Conservation (phyloP, 2,329 filamentous ascomycete genomes). For the Emericellopsis atlantica region DNA sequence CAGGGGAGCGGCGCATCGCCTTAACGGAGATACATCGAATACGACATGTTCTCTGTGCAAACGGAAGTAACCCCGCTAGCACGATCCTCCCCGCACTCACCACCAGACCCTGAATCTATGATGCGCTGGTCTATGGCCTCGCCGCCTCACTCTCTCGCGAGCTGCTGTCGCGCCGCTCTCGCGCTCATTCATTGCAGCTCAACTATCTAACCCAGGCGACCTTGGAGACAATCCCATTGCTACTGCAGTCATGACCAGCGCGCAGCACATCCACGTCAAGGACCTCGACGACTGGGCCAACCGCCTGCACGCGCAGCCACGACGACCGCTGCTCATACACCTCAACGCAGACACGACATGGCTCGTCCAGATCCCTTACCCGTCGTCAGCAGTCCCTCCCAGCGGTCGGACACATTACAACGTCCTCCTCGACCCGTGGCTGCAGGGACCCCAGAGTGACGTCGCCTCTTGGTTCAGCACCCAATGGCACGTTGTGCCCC, state of each 20-base stretch:
- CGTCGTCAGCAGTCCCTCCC: slow-evolving; percentile 24
- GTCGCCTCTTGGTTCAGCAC: slow-evolving; percentile 52
- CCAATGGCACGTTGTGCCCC: slow-evolving; percentile 47
- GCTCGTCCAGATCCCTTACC: slow-evolving; percentile 52
- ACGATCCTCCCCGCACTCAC: no score
- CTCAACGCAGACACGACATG: slow-evolving; percentile 57
- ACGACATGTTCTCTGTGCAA: no score
- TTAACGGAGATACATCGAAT: no score
- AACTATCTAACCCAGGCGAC: no score
- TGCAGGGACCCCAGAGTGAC: slow-evolving; percentile 48
- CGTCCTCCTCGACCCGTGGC: slow-evolving; percentile 54
- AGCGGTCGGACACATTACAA: slow-evolving; percentile 44
- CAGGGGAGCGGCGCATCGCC: no score
- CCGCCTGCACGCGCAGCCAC: slow-evolving; percentile 5
- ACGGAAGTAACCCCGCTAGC: no score
- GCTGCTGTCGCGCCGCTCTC: no score
- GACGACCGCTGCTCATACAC: slow-evolving; percentile 40
- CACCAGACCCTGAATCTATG: no score
- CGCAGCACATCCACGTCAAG: slow-evolving; percentile 3
- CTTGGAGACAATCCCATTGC: not conserved
- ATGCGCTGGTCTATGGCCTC: no score
- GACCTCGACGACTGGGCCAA: slow-evolving; percentile 8
- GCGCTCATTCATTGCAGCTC: no score
- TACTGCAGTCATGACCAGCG: not conserved
- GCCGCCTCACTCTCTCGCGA: no score